Evolutionary conservation across 345 rosid species (phyloP), one percentile per base, ranked within the genome.

Genomic region (Angophora floribunda): DNA sequence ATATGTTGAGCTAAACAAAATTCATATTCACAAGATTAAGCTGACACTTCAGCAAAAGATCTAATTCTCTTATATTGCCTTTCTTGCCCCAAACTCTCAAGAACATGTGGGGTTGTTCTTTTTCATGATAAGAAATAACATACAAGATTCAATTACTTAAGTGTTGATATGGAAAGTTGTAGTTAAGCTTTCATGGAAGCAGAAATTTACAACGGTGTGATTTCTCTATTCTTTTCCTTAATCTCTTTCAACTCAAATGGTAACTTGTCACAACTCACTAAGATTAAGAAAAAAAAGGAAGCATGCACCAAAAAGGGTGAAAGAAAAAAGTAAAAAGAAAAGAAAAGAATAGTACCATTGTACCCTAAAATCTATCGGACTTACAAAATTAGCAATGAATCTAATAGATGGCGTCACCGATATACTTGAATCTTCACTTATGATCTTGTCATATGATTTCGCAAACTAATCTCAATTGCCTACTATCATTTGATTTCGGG

Each of bases 331-430:
- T 41, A 1, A 36, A 75, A 61, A 61, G 30, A 26, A 41, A 75
- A 75, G 44, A 17, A 75, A 75, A 75, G 49, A 75, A 9, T 41
- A 10, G 84, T 75, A 41, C 13, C 5, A 41, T 75, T 75, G 49
- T 75, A 75, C 49, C 49, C 49, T 75, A 44, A 41, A 75, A 75
- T 75, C 84, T 5, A 75, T 21, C 6, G 47, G 47, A 75, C 21
- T 75, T 41, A 41, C 4, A 41, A 75, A 19, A 26, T 45, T 41
- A 21, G 8, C 47, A 6, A 75, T 41, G 2, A 5, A 21, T 19
- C 4, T 13, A 14, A 41, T 1, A 2, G 7, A 5, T 17, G 2
- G 7, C 0, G 4, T 75, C 28, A 9, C 4, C 13, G 19, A 5
- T 22, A 9, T 21, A 45, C 5, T 41, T 75, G 26, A 10, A 41